A percentile compares a stretch with the other conserved stretches of the same genome.
Conservation (phyloP, 176 grass and related monocot species). For the Themeda triandra region DNA sequence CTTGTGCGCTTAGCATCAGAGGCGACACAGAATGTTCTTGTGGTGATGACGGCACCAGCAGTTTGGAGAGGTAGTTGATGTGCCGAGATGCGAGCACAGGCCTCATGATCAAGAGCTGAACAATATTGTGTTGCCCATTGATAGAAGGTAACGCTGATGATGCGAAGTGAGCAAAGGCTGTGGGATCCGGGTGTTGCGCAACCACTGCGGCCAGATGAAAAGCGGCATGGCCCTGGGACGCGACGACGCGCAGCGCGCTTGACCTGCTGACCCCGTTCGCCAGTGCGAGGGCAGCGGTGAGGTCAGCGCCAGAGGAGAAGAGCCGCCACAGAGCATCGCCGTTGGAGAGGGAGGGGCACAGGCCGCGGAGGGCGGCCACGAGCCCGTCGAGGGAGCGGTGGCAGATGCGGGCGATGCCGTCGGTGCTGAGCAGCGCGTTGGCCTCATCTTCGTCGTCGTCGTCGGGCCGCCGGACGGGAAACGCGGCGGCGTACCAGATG, state of each 20-base stretch:
- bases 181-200: not conserved
- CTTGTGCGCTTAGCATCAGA: not conserved
- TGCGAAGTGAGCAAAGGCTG: not conserved
- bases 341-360: not conserved
- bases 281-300: not conserved
- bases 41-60: not conserved
- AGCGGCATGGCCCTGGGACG: not conserved
- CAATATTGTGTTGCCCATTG: not conserved
- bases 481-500: conserved; percentile 6
- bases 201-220: not conserved
- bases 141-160: not conserved
- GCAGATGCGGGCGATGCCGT: not conserved
- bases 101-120: not conserved
- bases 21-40: not conserved
- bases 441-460: not conserved
- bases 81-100: not conserved
- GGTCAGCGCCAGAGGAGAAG: not conserved
- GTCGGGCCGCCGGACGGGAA: not conserved
- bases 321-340: conserved; percentile 21
- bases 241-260: not conserved
- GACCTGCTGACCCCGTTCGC: conserved; percentile 18
- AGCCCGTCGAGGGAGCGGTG: conserved; percentile 23
- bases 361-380: not conserved
- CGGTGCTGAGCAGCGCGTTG: not conserved
- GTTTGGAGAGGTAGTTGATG: not conserved